Percentiles rank a stretch among this genome's conserved stretches.
These are phyloP conservation scores for Aspergillus sp. DNA, from an alignment of 2,329 filamentous ascomycete species.

Conservation along the genomic window DNA sequence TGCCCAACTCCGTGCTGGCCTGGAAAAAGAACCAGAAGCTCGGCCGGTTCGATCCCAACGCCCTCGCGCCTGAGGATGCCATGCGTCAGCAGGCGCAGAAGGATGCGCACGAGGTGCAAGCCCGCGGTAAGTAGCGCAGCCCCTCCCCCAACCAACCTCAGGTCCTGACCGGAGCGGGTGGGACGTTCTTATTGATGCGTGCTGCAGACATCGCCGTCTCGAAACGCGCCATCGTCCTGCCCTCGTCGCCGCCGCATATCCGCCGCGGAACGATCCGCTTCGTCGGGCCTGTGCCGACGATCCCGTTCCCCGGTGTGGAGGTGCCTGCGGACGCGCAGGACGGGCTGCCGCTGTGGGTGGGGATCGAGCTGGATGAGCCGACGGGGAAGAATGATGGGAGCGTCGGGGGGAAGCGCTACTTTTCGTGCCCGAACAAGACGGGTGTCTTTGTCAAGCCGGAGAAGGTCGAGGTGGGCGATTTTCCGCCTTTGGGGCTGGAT, in stretches of 20 bases:
- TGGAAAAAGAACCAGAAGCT: conserved; percentile 96
- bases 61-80: conserved; percentile 70
- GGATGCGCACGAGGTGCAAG: conserved; percentile 59
- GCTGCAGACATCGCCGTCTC: conserved; percentile 43
- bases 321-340: conserved; percentile 20
- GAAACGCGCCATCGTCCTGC: conserved; percentile 45
- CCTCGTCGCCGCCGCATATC: conserved; percentile 42
- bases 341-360: conserved; percentile 52
- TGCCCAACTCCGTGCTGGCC: conserved; percentile 82
- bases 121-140: conserved; percentile 54
- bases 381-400: conserved; percentile 64
- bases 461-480: conserved; percentile 62
- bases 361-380: conserved; percentile 62
- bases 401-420: conserved; percentile 53
- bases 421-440: conserved; percentile 52
- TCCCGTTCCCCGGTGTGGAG: conserved; percentile 31
- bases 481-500: conserved; percentile 49
- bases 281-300: conserved; percentile 41
- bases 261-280: conserved; percentile 45
- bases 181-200: background rate
- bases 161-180: no score
- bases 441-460: conserved; percentile 64
- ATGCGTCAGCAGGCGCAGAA: conserved; percentile 67
- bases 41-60: conserved; percentile 90
- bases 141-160: no score